phyloP scores from a whole-genome alignment of 2,329 filamentous ascomycete genomes.

The Bimuria novae-zelandiae region DNA sequence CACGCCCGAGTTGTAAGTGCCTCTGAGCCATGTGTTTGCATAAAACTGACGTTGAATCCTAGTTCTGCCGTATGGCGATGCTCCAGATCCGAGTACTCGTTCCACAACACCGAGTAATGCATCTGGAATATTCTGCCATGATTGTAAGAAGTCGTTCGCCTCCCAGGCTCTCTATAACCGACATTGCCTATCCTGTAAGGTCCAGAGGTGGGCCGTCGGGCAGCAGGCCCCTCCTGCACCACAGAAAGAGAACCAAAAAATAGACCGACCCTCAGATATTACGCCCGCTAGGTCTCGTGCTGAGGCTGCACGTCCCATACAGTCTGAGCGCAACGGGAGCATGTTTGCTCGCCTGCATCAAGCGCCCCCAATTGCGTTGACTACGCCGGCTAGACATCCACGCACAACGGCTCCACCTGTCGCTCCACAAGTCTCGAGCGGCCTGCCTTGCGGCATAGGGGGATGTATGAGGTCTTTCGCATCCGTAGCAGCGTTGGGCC shows the following conservation, averaged over 20 bases:
- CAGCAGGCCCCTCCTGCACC: not conserved
- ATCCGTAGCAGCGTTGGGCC: not conserved
- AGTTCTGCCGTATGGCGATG: not conserved
- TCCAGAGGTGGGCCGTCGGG: not conserved
- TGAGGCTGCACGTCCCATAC: not conserved
- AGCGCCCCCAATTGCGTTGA: not conserved
- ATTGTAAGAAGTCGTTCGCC: slow-evolving; percentile 27
- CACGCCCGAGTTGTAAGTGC: not conserved
- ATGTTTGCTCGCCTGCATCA: not conserved
- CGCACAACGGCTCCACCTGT: not conserved
- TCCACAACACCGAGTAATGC: slow-evolving; percentile 16
- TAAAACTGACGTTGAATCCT: not conserved
- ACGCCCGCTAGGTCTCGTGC: not conserved
- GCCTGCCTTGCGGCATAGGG: not conserved
- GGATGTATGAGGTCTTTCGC: not conserved
- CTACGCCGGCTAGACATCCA: not conserved
- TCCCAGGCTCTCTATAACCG: slow-evolving; percentile 18
- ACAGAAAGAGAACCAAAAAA: not conserved
- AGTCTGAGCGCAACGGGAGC: not conserved
- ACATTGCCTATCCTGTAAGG: slow-evolving; percentile 31
- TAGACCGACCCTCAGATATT: not conserved
- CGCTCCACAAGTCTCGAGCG: not conserved
- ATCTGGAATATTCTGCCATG: slow-evolving; percentile 16
- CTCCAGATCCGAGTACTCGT: not conserved
- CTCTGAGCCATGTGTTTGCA: not conserved